Conservation (phyloP, 257 asterid genomes). For the Rhazya stricta region DNA sequence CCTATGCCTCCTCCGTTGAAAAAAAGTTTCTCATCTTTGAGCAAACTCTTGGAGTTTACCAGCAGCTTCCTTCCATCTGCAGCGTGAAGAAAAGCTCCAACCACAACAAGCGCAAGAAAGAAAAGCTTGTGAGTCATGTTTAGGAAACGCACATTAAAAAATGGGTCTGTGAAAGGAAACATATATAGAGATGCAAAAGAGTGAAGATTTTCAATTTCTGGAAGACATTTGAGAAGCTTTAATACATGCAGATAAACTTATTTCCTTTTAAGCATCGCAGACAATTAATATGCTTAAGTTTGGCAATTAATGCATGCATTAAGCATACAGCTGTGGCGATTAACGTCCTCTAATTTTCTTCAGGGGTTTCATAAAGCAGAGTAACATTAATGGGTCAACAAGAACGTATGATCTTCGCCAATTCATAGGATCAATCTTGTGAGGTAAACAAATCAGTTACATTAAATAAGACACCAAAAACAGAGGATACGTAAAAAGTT, state of each 20-base stretch:
- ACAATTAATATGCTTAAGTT: slow-evolving; percentile 5
- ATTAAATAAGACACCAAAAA: too few species aligned
- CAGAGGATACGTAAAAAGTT: too few species aligned
- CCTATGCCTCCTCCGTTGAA: background rate
- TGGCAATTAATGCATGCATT: slow-evolving; percentile 4
- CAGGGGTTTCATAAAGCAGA: background rate
- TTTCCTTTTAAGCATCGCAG: background rate
- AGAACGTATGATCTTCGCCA: too few species aligned
- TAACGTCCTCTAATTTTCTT: background rate
- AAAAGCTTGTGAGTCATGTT: background rate
- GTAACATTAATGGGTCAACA: background rate
- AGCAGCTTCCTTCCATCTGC: slow-evolving; percentile 8
- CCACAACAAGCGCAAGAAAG: background rate
- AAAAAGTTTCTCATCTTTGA: background rate
- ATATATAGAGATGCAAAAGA: background rate
- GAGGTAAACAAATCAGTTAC: too few species aligned
- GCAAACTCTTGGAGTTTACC: background rate
- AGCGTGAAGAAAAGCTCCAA: background rate
- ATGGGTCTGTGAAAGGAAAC: background rate
- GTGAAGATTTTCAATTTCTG: background rate
- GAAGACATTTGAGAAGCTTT: background rate
- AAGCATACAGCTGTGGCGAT: background rate
- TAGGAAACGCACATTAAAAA: background rate
- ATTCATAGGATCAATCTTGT: too few species aligned
- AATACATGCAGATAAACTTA: background rate